Percentiles rank a stretch among this genome's conserved stretches.
These are phyloP conservation scores for Grosmannia serpens DNA, from an alignment of 2,329 filamentous ascomycete species.

Conservation along the genomic window DNA sequence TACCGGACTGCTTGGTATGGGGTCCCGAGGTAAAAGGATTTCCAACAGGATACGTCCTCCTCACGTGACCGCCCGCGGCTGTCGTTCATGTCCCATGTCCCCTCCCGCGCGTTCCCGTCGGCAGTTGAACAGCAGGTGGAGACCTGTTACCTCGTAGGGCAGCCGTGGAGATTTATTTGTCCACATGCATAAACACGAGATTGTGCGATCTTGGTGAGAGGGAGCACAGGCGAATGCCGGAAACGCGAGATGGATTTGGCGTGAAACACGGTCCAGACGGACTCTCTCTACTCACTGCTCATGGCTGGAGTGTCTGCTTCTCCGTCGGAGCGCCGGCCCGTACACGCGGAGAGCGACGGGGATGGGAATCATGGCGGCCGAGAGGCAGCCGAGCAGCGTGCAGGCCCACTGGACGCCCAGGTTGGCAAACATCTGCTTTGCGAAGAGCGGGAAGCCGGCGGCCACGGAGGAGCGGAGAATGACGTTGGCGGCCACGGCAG, in stretches of 20 bases:
- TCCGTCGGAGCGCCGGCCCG: conserved; percentile 16
- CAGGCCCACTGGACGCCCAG: conserved; percentile 25
- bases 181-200: no score
- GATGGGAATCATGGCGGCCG: conserved; percentile 25
- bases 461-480: conserved; percentile 24
- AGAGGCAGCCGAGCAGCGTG: conserved; percentile 24
- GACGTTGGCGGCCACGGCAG: conserved; percentile 25
- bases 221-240: not conserved
- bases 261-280: no score
- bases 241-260: no score
- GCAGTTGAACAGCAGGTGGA: not conserved
- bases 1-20: no score
- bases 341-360: conserved; percentile 21
- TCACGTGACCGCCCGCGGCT: no score
- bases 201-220: not conserved
- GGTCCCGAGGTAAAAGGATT: no score
- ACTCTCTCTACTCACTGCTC: no score
- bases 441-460: conserved; percentile 24
- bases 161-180: no score
- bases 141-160: no score
- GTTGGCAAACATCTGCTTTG: conserved; percentile 24
- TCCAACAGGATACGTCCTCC: no score
- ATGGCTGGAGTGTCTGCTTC: not conserved
- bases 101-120: not conserved
- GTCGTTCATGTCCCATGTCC: no score